These are phyloP conservation scores for Malus sieversii DNA, from an alignment of 306 rosid species.

Conservation along the genomic window DNA sequence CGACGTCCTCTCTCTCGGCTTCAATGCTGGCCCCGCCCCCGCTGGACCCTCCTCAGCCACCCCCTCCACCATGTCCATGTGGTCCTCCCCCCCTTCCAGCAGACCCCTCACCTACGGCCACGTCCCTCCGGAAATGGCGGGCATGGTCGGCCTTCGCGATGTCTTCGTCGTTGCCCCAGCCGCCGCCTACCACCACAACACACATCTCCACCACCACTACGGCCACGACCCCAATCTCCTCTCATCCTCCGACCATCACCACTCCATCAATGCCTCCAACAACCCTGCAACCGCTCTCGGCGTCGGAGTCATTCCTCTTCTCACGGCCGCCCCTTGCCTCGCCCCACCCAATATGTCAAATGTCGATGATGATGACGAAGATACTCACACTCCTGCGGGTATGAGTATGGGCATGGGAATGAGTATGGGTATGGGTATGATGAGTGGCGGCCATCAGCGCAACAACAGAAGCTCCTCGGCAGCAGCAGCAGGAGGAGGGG, in stretches of 20 bases:
- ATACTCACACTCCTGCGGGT: neutral
- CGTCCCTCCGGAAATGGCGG: constrained; percentile 56
- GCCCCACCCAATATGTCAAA: constrained; percentile 11
- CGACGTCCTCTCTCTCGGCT: constrained; percentile 76
- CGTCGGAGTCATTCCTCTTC: constrained; percentile 75
- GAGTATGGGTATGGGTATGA: neutral
- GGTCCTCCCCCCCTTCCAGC: constrained; percentile 4
- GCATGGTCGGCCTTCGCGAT: constrained; percentile 64
- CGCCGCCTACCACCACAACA: constrained; percentile 35
- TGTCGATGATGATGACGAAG: neutral
- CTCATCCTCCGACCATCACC: constrained; percentile 18
- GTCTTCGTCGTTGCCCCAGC: constrained; percentile 73
- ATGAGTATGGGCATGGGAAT: neutral
- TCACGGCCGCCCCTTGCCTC: constrained; percentile 45
- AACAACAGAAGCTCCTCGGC: neutral
- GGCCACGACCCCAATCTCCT: constrained; percentile 35
- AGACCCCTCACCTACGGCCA: constrained; percentile 37
- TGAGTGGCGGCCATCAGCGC: neutral
- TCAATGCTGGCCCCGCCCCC: constrained; percentile 67
- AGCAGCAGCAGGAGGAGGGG: constrained; percentile 6
- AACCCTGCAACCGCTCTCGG: constrained; percentile 78
- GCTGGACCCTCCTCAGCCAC: constrained; percentile 47
- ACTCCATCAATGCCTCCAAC: constrained; percentile 31
- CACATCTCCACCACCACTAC: constrained; percentile 20
- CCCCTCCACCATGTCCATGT: neutral